Evolutionary conservation across 2,329 filamentous ascomycete species (phyloP).

Genomic region (Periglandula ipomoeae): DNA sequence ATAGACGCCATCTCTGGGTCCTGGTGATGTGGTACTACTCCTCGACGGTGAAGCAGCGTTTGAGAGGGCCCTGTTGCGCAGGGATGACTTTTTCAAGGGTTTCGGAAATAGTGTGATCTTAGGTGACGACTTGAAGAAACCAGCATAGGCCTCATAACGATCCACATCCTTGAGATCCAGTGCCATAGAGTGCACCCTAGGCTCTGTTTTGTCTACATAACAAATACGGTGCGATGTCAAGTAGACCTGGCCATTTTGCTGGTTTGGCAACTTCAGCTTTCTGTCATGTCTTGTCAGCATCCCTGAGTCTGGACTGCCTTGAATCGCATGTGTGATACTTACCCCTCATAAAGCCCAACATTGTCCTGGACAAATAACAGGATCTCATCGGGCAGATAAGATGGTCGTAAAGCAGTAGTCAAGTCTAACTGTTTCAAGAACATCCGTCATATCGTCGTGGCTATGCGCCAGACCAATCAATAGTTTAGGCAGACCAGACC

Average conservation of each 20-base stretch:
- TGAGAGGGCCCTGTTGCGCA: conserved; percentile 44
- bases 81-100: conserved; percentile 55
- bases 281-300: conserved; percentile 36
- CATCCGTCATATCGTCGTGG: conserved; percentile 62
- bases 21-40: conserved; percentile 37
- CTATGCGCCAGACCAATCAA: conserved; percentile 9
- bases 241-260: conserved; percentile 94
- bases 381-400: conserved; percentile 86
- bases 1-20: conserved; percentile 33
- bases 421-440: conserved; percentile 93
- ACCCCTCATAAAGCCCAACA: conserved; percentile 97
- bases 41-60: conserved; percentile 36
- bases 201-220: conserved; percentile 85
- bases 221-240: conserved; percentile 91
- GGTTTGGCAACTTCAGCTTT: conserved; percentile 89
- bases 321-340: conserved; percentile 26
- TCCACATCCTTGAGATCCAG: conserved; percentile 89
- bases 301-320: neutral
- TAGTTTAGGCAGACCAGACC: neutral
- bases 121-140: conserved; percentile 88
- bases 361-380: conserved; percentile 95
- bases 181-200: conserved; percentile 73
- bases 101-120: conserved; percentile 90
- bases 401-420: conserved; percentile 90
- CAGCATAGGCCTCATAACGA: conserved; percentile 80